Evolutionary conservation across 1,139 yeast species (phyloP).

Genomic region (Insectozyma bohioensis): DNA sequence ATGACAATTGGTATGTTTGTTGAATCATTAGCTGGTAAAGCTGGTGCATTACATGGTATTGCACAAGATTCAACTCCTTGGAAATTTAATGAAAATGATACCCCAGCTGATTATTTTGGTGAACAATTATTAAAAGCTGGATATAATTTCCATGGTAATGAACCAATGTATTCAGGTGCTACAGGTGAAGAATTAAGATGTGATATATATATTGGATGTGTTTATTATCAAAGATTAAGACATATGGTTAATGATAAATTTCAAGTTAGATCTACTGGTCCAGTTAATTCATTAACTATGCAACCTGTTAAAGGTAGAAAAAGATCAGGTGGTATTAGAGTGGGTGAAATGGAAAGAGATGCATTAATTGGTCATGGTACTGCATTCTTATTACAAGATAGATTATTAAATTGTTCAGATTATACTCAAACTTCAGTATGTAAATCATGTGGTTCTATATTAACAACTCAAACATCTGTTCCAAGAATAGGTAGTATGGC

Average conservation of each 20-base stretch:
- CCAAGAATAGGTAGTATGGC: slow-evolving; percentile 87
- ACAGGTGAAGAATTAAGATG: slow-evolving; percentile 97
- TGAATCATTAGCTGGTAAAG: slow-evolving; percentile 95
- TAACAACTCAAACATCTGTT: slow-evolving; percentile 86
- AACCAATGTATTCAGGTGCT: slow-evolving; percentile 98
- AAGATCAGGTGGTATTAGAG: slow-evolving; percentile 99
- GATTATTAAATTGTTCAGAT: slow-evolving; percentile 93
- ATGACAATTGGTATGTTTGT: slow-evolving; percentile 99
- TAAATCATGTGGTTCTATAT: slow-evolving; percentile 88
- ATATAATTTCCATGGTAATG: slow-evolving; percentile 96
- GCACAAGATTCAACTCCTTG: slow-evolving; percentile 98
- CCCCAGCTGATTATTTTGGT: slow-evolving; percentile 97
- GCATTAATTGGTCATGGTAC: slow-evolving; percentile 99
- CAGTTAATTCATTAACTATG: slow-evolving; percentile 95
- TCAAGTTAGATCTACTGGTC: slow-evolving; percentile 99
- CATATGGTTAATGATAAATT: slow-evolving; percentile 99
- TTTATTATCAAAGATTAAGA: slow-evolving; percentile 95
- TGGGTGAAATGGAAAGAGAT: slow-evolving; percentile 99
- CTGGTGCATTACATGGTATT: slow-evolving; percentile 97
- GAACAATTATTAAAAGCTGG: slow-evolving; percentile 87
- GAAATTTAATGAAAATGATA: slow-evolving; percentile 86
- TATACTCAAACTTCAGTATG: slow-evolving; percentile 90
- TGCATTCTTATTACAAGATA: slow-evolving; percentile 92
- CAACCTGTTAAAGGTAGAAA: slow-evolving; percentile 99
- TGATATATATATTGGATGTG: slow-evolving; percentile 95